Evolutionary conservation across 768 basidiomycete species (phyloP).

Genomic region (Fistulinella prunicolor): DNA sequence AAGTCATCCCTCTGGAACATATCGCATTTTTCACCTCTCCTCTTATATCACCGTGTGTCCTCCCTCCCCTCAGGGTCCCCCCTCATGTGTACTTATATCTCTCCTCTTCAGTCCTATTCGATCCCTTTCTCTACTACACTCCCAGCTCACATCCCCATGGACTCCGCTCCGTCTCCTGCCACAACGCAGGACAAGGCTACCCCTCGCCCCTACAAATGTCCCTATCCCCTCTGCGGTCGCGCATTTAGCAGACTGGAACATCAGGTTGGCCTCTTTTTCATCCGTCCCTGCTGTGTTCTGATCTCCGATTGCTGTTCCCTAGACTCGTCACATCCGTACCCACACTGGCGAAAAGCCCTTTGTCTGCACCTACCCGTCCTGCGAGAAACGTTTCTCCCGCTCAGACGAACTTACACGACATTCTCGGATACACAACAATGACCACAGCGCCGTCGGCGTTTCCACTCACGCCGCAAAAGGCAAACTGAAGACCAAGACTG

Average conservation of each 20-base stretch:
- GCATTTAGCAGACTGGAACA: slow-evolving; percentile 97
- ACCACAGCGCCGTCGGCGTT: slow-evolving; percentile 33
- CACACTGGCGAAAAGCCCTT: slow-evolving; percentile 99
- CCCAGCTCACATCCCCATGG: slow-evolving; percentile 22
- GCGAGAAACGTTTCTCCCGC: slow-evolving; percentile 96
- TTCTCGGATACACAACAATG: slow-evolving; percentile 84
- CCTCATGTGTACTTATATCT: slow-evolving; percentile 31
- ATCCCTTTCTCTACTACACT: slow-evolving; percentile 12
- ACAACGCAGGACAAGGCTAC: slow-evolving; percentile 38
- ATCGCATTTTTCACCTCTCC: slow-evolving; percentile 10
- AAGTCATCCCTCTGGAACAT: slow-evolving; percentile 19
- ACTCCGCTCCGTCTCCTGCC: slow-evolving; percentile 8
- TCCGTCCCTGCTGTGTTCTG: slow-evolving; percentile 9
- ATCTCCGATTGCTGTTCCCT: slow-evolving; percentile 16
- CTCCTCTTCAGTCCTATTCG: slow-evolving; percentile 18
- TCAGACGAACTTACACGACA: slow-evolving; percentile 99
- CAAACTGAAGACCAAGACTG: slow-evolving; percentile 30
- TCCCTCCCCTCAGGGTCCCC: slow-evolving; percentile 14
- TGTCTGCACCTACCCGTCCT: slow-evolving; percentile 85
- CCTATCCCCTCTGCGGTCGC: slow-evolving; percentile 85
- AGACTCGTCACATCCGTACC: slow-evolving; percentile 98
- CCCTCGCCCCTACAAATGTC: slow-evolving; percentile 93
- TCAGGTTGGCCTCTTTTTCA: slow-evolving; percentile 52
- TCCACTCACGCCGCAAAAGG: slow-evolving; percentile 25
- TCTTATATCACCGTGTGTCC: slow-evolving; percentile 23